Evolutionary conservation across 2,329 filamentous ascomycete species (phyloP).

Genomic region (Fusarium avenaceum): DNA sequence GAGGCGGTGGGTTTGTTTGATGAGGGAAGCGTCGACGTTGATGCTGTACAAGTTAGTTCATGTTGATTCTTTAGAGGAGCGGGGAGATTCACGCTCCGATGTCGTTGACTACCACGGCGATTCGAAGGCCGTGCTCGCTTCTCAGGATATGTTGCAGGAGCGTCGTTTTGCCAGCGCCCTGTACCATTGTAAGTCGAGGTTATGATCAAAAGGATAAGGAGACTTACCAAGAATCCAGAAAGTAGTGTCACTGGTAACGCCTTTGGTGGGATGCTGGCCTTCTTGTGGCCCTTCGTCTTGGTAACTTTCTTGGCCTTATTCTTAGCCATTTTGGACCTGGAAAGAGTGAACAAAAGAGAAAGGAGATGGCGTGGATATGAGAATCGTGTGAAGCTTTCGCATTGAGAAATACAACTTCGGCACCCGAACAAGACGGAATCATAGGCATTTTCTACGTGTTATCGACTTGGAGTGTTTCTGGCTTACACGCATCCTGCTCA

Average conservation of each 20-base stretch:
- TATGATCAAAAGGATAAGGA: accelerated
- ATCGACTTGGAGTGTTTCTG: not conserved
- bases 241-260: slow-evolving; percentile 54
- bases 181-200: no score
- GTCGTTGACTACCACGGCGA: slow-evolving; percentile 81
- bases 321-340: slow-evolving; percentile 36
- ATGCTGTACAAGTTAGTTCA: slow-evolving; percentile 56
- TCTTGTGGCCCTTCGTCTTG: slow-evolving; percentile 34
- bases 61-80: accelerated
- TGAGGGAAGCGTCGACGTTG: slow-evolving; percentile 75
- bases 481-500: slow-evolving; percentile 23
- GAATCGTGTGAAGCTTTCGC: not conserved
- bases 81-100: slow-evolving; percentile 67
- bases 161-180: slow-evolving; percentile 80
- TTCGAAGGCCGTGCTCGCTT: slow-evolving; percentile 74
- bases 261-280: slow-evolving; percentile 38
- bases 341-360: not conserved
- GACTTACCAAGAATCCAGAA: slow-evolving; percentile 53
- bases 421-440: not conserved
- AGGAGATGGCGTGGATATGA: not conserved
- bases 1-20: slow-evolving; percentile 68
- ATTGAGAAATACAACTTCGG: not conserved
- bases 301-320: slow-evolving; percentile 21
- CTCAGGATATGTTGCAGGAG: slow-evolving; percentile 77
- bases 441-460: slow-evolving; percentile 15